Base-by-base conservation (phyloP, 2,329 filamentous ascomycete genomes). In the Cordyceps sp. region DNA sequence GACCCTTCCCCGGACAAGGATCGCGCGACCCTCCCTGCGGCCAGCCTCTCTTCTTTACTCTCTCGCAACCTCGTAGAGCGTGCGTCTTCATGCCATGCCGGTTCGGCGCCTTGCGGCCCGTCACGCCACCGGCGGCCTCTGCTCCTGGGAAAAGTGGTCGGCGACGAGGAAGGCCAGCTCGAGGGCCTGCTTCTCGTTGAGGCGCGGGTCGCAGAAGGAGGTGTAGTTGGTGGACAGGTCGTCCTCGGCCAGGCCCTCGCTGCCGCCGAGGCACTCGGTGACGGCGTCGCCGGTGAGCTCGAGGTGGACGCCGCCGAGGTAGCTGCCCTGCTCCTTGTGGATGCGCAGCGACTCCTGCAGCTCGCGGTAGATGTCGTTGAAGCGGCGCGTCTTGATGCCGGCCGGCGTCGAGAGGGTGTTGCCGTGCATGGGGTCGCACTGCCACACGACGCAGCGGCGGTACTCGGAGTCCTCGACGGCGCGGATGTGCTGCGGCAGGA, bases 371-470 rank as follows among this genome's bases (percentile, higher is more conserved):
- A 98, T 93, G 51, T 90, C 80, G 39, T 71, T 72, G 64, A 98
- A 98, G 34, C 80, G 78, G 13, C 90, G 73, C 2, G 90, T 98
- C 64, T 98, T 98, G 59, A 94, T 73, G 18, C 85, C 85, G 0
- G 69, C 61, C 0, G 72, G 67, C 0, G 82, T 88, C 15, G 70
- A 67, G 27, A 66, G 59, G 24, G 73, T 78, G 57, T 79, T 79
- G 39, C 90, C 90, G 58, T 98, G 90, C 90, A 98, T 98, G 16
- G 90, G 90, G 57, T 98, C 90, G 58, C 88, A 96, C 59, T 96
- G 90, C 88, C 88, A 96, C 44, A 94, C 83, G 4, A 93, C 84
- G 16, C 55, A 58, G 31, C 62, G 54, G 29, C 54, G 53, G 54
- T 73, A 74, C 55, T 76, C 84, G 35, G 80, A 86, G 44, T 66